Base-by-base conservation (phyloP, 805 yeast species). In the Wickerhamiella brachini region DNA sequence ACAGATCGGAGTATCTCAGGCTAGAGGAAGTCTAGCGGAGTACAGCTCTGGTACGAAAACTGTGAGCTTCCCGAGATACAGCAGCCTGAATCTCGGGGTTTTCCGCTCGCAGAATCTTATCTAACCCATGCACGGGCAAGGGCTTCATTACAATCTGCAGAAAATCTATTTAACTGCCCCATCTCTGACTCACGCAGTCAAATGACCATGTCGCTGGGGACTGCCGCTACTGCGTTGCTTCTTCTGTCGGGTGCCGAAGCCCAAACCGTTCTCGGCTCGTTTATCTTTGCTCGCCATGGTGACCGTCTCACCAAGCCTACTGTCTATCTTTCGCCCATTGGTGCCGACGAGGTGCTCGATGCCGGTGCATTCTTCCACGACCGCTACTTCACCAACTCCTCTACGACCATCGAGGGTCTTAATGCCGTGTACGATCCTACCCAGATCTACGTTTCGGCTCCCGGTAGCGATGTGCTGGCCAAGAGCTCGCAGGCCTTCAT, bases 261-360 rank as follows among this genome's bases (percentile, higher is more conserved):
- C 39, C 55, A 54, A 24, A 21, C 39, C 17, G 44, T 61, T 21
- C 65, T 71, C 13, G 78, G 77, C 15, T 62, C 76, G 3, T 70
- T 69, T 51, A 69, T 74, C 56, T 72, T 72, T 55, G 74, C 73
- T 39, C 67, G 78, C 55, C 78, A 74, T 59, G 75, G 74, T 50
- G 78, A 74, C 57, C 67, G 78, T 55, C 66, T 71, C 46, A 63
- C 70, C 37, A 74, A 74, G 54, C 78, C 77, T 15, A 70, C 75
- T 6, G 59, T 58, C 41, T 61, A 66, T 48, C 60, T 74, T 48
- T 71, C 76, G 24, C 71, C 75, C n/a, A 51, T 65, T 17, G 78
- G 78, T 53, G 71, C 73, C 9, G 51, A 49, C 20, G 60, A 65
- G 49, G 73, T 68, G 56, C 63, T 57, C 49, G 61, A 55, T n/a